Evolutionary conservation across 257 asterid genomes (phyloP), one percentile per base, ranked within the genome.

Genomic region (Ocimum tenuiflorum): DNA sequence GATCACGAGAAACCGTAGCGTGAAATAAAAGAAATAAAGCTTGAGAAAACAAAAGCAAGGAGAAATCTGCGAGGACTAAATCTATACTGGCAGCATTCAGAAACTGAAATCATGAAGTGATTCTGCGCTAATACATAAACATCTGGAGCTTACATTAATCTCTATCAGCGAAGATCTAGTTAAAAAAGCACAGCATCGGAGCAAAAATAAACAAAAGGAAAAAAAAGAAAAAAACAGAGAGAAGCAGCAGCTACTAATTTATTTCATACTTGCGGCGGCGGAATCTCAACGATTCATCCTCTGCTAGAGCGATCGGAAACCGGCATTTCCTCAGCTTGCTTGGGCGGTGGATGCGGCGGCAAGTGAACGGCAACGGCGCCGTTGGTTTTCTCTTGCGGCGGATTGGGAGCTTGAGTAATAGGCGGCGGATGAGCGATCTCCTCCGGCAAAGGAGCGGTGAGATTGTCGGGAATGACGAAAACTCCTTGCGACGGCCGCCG

Each of bases 401-500:
- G 82, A 22, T 67, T 78, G 51, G 81, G 75, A 52, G 81, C 61
- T n/a, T 73, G 75, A 50, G 75, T 72, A 41, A 64, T 58, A 2
- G 67, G 58, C n/a, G 70, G 70, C 1, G 78, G 77, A 9, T 74
- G 46, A 50, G 75, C 78, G 65, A 72, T 61, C 33, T 70, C 78
- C 7, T 78, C 85, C 36, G 82, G 75, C 0, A 53, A 48, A 2
- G 91, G 87, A 54, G 72, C 87, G 14, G 84, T 42, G 71, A 88
- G 81, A 48, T 83, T 69, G 63, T 84, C 96, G 14, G 94, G 88
- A 48, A 84, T 18, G 10, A 69, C 79, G 73, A 88, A 88, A 38
- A 78, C 74, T 8, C 89, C 73, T 77, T 86, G 96, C 0, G 96
- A 88, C 9, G 95, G 90, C 33, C 83, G 82, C 70, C 96, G 82